phyloP scores from a whole-genome alignment of 2,329 filamentous ascomycete genomes.

The Penicillium thymicola region DNA sequence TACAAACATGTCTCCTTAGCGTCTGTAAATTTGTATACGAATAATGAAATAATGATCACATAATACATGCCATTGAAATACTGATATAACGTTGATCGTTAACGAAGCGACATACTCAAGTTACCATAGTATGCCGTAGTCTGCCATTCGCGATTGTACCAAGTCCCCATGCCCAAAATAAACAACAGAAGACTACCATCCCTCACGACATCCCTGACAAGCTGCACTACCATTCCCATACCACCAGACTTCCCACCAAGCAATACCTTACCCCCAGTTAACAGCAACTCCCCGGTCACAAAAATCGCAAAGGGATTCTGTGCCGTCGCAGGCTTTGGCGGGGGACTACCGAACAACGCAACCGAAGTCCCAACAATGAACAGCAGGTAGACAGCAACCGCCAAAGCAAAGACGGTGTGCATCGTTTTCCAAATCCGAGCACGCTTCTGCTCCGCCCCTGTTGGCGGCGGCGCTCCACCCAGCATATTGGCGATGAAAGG shows the following conservation, averaged over 20 bases:
- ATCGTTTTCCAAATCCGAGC: conserved; percentile 53
- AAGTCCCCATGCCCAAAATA: conserved; percentile 43
- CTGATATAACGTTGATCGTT: conserved; percentile 8
- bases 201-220: conserved; percentile 39
- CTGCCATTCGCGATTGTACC: conserved; percentile 38
- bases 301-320: conserved; percentile 48
- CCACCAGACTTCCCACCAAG: conserved; percentile 27
- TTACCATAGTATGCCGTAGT: conserved; percentile 1
- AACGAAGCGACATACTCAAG: not conserved
- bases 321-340: conserved; percentile 44
- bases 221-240: conserved; percentile 35
- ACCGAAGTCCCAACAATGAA: conserved; percentile 37
- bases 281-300: conserved; percentile 45
- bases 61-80: not conserved
- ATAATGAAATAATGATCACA: conserved; percentile 5
- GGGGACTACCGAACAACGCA: conserved; percentile 37
- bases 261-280: conserved; percentile 39
- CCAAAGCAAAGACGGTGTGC: conserved; percentile 58
- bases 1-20: not conserved
- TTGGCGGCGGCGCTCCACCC: conserved; percentile 37
- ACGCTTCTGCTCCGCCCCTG: conserved; percentile 35
- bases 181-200: conserved; percentile 48
- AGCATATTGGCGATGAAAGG: conserved; percentile 41
- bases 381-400: conserved; percentile 53
- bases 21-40: not conserved